Evolutionary conservation across 1,284 basidiomycete species (phyloP).

Genomic region (Melampsora abietis-canadensis): DNA sequence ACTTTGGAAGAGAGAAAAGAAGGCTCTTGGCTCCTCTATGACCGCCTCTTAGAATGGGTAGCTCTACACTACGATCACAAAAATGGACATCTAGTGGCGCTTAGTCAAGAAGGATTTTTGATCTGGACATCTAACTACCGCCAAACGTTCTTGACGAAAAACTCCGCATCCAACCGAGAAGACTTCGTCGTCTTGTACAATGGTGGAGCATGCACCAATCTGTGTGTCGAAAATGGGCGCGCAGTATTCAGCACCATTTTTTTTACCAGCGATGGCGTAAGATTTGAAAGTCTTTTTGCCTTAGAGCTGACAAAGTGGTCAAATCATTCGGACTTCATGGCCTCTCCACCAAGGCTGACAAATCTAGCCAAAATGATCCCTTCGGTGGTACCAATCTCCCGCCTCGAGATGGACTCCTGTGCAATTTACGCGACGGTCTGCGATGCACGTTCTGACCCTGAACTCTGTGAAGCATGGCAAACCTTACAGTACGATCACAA

Average conservation of each 20-base stretch:
- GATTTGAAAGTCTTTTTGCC: background rate
- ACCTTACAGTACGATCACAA: background rate
- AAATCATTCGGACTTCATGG: background rate
- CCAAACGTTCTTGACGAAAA: background rate
- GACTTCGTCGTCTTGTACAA: background rate
- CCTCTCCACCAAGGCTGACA: background rate
- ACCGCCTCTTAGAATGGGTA: background rate
- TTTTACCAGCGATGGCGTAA: background rate
- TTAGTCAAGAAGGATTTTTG: background rate
- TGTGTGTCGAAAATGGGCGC: slow-evolving; percentile 1
- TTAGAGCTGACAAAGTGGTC: background rate
- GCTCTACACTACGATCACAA: background rate
- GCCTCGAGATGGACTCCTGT: slow-evolving; percentile 2
- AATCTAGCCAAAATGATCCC: background rate
- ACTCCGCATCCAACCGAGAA: background rate
- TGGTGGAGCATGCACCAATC: background rate
- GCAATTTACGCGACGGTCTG: background rate
- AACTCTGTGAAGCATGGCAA: background rate
- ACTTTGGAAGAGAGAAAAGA: background rate
- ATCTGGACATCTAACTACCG: background rate
- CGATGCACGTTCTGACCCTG: background rate
- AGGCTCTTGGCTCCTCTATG: background rate
- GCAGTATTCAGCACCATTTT: background rate
- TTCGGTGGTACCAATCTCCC: slow-evolving; percentile 1
- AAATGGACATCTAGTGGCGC: background rate